These are phyloP conservation scores for Globomyces pollinis-pini DNA, from an alignment of 192 early-diverging fungal species.

Conservation along the genomic window DNA sequence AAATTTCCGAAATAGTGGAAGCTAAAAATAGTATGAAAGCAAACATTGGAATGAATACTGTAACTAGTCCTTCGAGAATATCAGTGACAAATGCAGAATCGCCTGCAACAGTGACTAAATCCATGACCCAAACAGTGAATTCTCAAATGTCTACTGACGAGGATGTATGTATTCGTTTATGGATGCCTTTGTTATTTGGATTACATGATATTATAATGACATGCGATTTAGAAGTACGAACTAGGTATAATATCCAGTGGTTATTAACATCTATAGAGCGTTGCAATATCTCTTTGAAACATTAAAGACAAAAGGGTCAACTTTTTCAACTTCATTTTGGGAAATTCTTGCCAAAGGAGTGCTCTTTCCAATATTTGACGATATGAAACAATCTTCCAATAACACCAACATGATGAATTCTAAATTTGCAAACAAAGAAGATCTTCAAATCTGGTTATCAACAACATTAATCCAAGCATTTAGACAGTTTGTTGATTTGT, in stretches of 20 bases:
- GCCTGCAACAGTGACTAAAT: background rate
- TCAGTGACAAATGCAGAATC: background rate
- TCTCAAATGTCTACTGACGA: slow-evolving; percentile 21
- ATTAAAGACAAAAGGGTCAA: slow-evolving; percentile 63
- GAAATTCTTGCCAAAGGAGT: slow-evolving; percentile 70
- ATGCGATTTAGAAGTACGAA: slow-evolving; percentile 85
- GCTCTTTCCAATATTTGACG: slow-evolving; percentile 86
- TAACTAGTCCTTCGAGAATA: background rate
- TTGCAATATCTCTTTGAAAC: slow-evolving; percentile 79
- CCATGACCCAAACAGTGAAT: background rate
- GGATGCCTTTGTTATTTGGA: slow-evolving; percentile 85
- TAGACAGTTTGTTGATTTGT: slow-evolving; percentile 78
- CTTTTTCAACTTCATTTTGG: slow-evolving; percentile 77
- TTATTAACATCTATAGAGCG: slow-evolving; percentile 41
- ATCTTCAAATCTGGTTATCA: slow-evolving; percentile 86
- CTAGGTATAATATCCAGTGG: too few species aligned
- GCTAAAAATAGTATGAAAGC: background rate
- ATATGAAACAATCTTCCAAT: slow-evolving; percentile 49
- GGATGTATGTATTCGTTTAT: slow-evolving; percentile 49
- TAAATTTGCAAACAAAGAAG: slow-evolving; percentile 72
- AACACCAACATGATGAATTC: slow-evolving; percentile 27
- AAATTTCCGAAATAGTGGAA: background rate
- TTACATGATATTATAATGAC: slow-evolving; percentile 86
- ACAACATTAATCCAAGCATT: slow-evolving; percentile 91
- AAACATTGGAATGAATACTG: background rate